A percentile compares a stretch with the other conserved stretches of the same genome.
phyloP scores from a whole-genome alignment of 495 filamentous ascomycete genomes.

The Melanomma pulvis-pyrius region DNA sequence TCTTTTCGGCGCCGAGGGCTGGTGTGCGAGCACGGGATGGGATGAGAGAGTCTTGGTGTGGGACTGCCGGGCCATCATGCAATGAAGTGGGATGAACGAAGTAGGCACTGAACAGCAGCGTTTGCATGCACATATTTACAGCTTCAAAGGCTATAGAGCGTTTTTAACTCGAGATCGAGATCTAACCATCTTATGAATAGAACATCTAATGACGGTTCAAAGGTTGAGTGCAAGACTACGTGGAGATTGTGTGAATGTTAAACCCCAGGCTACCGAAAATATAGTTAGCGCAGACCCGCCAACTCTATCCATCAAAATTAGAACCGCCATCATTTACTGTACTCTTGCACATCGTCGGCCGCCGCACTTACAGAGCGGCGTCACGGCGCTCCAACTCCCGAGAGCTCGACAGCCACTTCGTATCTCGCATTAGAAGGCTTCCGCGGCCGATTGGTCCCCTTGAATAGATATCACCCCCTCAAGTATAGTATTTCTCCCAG shows the following conservation, averaged over 20 bases:
- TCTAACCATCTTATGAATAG: no score
- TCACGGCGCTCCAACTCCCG: not conserved
- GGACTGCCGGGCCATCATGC: conserved; percentile 77
- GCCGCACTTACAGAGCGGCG: not conserved
- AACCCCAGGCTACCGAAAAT: no score
- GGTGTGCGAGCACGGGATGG: conserved; percentile 93
- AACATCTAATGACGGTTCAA: no score
- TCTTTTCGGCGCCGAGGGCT: conserved; percentile 90
- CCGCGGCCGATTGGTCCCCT: no score
- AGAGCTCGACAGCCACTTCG: not conserved
- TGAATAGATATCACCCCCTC: no score
- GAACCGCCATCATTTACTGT: not conserved
- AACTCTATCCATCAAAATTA: no score
- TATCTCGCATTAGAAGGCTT: not conserved
- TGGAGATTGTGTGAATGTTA: no score
- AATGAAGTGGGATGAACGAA: not conserved
- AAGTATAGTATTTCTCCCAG: no score
- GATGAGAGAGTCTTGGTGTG: conserved; percentile 88
- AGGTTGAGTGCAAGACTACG: no score
- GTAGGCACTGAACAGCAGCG: not conserved
- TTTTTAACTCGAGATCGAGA: not conserved
- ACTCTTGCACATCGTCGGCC: not conserved
- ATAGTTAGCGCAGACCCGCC: no score
- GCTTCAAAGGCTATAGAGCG: not conserved
- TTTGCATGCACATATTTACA: not conserved